Evolutionary conservation across 1,284 basidiomycete genomes (phyloP), one percentile per base, ranked within the genome.

Genomic region (Singerocomus rubriflavus): DNA sequence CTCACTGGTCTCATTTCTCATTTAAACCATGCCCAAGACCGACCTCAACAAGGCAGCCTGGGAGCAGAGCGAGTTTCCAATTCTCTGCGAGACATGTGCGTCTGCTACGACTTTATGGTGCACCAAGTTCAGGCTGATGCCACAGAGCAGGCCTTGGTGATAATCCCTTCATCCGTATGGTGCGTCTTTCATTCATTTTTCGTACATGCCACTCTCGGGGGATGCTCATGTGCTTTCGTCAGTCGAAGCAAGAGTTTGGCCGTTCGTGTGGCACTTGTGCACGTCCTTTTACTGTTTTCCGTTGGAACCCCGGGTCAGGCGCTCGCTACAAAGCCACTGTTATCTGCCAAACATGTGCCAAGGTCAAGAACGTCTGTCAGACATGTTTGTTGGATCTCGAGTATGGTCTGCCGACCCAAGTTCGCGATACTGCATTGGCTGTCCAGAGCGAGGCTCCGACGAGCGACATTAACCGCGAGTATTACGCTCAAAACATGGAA

Each of bases 351-450:
- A 98, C 97, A 1, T 99, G 97, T 63, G 92, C 96, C 34, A 99
- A 98, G 77, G 88, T 98, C 62, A 98, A 98, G 79, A 98, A 99
- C 64, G 91, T 97, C 37, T 99, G 97, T 74, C 97, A 99, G 73
- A 98, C 95, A 1, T 99, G 97, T 70, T 76, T 99, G 27, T 77
- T 99, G 32, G 97, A 99, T 68, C 80, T 96, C 53, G 94, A 98
- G 70, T 99, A 94, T 62, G 93, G 93, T 14, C 74, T 99, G 40
- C 97, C 97, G 2, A 95, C 94, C 0, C 97, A 99, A 77, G 95
- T 99, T 13, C 79, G 97, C 52, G 97, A 99, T 69, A 96, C 95
- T 0, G 97, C 97, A 7, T 72, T 99, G 40, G 93, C 88, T 10
- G 66, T 93, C 37, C 82, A 92, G 70, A 89, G 83, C 63, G 86